A percentile compares a stretch with the other conserved stretches of the same genome.
Evolutionary conservation across 345 rosid species (phyloP).

Genomic region (Abelmoschus esculentus): DNA sequence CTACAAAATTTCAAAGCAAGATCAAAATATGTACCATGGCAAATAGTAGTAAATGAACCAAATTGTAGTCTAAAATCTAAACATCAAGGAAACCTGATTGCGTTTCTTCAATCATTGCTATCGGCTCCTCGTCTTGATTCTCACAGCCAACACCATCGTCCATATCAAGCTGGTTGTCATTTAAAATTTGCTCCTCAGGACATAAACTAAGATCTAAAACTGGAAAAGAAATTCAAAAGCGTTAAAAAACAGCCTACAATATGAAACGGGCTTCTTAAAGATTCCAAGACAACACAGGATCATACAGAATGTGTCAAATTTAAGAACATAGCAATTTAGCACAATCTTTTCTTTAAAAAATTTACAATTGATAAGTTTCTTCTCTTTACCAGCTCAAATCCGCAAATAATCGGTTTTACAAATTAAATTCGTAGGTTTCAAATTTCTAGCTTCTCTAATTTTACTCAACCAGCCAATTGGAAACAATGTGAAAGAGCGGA

Average conservation of each 20-base stretch:
- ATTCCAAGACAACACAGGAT: neutral
- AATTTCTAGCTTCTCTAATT: neutral
- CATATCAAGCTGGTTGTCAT: slow-evolving; percentile 66
- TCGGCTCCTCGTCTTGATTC: slow-evolving; percentile 74
- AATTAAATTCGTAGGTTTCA: neutral
- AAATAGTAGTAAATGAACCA: neutral
- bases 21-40: neutral
- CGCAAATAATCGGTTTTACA: neutral
- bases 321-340: neutral
- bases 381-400: neutral
- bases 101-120: slow-evolving; percentile 78
- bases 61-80: neutral
- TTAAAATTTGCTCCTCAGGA: slow-evolving; percentile 80
- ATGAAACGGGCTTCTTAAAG: neutral
- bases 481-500: neutral
- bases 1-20: slow-evolving; percentile 22
- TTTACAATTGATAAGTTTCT: neutral
- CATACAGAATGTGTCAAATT: neutral
- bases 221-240: slow-evolving; percentile 21
- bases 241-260: neutral
- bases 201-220: slow-evolving; percentile 54
- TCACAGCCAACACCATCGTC: slow-evolving; percentile 73
- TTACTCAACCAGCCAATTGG: neutral
- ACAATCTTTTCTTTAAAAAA: neutral
- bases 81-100: slow-evolving; percentile 45